Percentiles rank a stretch among this genome's conserved stretches.
Conservation (phyloP, 352 stramenopile species). For the Phytopythium montanum region DNA sequence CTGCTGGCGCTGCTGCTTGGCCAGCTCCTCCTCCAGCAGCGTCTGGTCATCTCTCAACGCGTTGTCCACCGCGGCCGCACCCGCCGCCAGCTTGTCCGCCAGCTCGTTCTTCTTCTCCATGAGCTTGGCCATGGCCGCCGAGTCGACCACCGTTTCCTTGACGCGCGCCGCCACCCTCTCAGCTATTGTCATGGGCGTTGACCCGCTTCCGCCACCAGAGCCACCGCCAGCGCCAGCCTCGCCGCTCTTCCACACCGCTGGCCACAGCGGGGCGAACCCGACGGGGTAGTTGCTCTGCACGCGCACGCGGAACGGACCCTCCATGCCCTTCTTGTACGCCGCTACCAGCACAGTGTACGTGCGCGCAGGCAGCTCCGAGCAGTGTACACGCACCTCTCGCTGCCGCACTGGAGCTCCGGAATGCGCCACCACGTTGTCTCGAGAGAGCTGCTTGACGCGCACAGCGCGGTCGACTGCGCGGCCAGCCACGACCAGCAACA, state of each 20-base stretch:
- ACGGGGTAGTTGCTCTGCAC: constrained; percentile 88
- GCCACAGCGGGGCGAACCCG: constrained; percentile 73
- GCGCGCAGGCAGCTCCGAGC: constrained; percentile 57
- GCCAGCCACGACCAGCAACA: constrained; percentile 66
- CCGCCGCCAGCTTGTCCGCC: constrained; percentile 56
- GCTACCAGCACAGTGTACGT: constrained; percentile 88
- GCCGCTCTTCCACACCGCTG: constrained; percentile 66
- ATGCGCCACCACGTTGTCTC: constrained; percentile 74
- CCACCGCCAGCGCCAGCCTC: constrained; percentile 29
- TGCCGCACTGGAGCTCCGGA: constrained; percentile 67
- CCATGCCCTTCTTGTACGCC: constrained; percentile 87
- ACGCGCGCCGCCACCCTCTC: constrained; percentile 64
- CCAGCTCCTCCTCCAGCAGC: constrained; percentile 54
- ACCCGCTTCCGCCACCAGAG: too few species aligned
- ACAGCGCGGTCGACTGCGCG: constrained; percentile 45
- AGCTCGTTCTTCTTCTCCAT: constrained; percentile 74
- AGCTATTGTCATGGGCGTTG: constrained; percentile 27
- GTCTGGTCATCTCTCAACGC: constrained; percentile 65
- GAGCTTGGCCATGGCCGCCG: constrained; percentile 43
- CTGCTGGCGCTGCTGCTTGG: constrained; percentile 37
- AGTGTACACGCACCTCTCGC: constrained; percentile 78
- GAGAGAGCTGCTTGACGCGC: constrained; percentile 54
- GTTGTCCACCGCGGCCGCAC: constrained; percentile 60
- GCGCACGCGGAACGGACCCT: constrained; percentile 85
- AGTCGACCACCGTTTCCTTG: constrained; percentile 62